phyloP scores from a whole-genome alignment of 768 basidiomycete species.

The Chalciporus sphaerocephalus region DNA sequence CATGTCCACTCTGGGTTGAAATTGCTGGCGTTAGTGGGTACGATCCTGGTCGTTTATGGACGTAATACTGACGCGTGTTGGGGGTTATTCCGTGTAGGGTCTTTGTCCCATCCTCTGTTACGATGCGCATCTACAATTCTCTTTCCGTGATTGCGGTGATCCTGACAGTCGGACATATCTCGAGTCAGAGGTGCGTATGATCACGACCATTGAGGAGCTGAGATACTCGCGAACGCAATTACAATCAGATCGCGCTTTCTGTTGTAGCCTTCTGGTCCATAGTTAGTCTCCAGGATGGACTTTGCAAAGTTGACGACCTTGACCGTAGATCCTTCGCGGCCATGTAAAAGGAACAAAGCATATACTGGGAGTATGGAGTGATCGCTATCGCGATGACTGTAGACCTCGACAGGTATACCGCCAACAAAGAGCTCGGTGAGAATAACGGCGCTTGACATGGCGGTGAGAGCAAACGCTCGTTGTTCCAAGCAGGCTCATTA shows the following conservation, averaged over 20 bases:
- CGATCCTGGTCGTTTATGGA: background rate
- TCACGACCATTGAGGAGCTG: background rate
- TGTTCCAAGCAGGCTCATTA: background rate
- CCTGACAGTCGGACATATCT: constrained; percentile 11
- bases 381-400: constrained; percentile 17
- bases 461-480: background rate
- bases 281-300: constrained; percentile 21
- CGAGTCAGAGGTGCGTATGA: background rate
- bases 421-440: constrained; percentile 18
- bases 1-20: constrained; percentile 24
- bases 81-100: constrained; percentile 22
- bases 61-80: constrained; percentile 26
- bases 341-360: constrained; percentile 28
- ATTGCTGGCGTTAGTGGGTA: constrained; percentile 3
- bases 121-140: constrained; percentile 23
- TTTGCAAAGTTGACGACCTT: constrained; percentile 16
- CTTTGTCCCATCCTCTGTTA: constrained; percentile 24
- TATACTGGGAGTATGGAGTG: constrained; percentile 22
- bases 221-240: constrained; percentile 25
- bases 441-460: constrained; percentile 17
- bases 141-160: constrained; percentile 31
- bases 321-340: constrained; percentile 15
- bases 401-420: constrained; percentile 24
- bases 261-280: constrained; percentile 2
- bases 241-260: constrained; percentile 28